Evolutionary conservation across 306 rosid genomes (phyloP), one percentile per base, ranked within the genome.

Genomic region (Castanopsis chinensis): DNA sequence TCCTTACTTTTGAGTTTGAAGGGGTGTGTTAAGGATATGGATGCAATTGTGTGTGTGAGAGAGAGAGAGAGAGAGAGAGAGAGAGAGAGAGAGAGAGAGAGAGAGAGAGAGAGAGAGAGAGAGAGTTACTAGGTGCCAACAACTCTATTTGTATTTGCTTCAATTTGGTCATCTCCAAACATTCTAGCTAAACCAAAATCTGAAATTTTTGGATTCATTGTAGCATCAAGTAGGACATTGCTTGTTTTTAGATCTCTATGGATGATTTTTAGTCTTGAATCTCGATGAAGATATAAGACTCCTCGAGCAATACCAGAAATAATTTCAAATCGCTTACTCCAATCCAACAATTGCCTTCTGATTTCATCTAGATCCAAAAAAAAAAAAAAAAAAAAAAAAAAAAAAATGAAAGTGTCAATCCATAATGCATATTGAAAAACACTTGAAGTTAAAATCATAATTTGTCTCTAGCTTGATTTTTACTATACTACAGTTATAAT

Each of bases 241-340:
- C 80, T 83, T 25, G 81, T 72, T 75, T 83, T 83, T 21, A 83
- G 56, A 75, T 83, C 83, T 41, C 80, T 60, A 4, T 83, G 86
- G 56, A 83, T 61, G 4, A 61, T 61, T 15, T 61, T 61, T 28
- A 61, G 19, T 13, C 69, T 61, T 27, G 69, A 61, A 61, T 61
- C 37, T 25, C 14, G 37, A 6, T 61, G 37, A 61, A 61, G 69
- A 61, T 61, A 61, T 61, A 61, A 61, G 18, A 61, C 69, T 61
- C 69, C 69, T 61, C 20, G 3, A 12, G 69, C 35, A 61, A 61
- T 27, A 13, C 37, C 11, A 61, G 9, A 27, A 61, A 61, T 61
- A 27, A 61, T 61, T 25, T 61, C 37, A 15, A 61, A 61, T 63
- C 69, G 10, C 41, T 28, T 63, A 6, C 37, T 63, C 71, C 71